These are phyloP conservation scores for Ophiosphaerella herpotricha DNA, from an alignment of 2,329 filamentous ascomycete species.

Conservation along the genomic window DNA sequence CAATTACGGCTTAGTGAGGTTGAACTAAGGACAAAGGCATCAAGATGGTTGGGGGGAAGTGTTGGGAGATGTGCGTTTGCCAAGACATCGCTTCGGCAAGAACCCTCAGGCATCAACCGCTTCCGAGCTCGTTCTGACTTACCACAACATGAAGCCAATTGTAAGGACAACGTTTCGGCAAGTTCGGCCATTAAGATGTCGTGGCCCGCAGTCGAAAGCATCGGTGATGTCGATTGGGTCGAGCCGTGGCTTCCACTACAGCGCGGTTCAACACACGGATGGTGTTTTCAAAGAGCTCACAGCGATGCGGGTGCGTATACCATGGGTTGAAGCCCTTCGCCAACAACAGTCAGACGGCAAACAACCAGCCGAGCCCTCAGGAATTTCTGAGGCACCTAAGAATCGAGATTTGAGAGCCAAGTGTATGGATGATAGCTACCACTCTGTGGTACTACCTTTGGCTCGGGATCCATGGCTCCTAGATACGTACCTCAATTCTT, in stretches of 20 bases:
- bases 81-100: conserved; percentile 26
- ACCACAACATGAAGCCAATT: conserved; percentile 26
- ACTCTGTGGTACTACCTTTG: conserved; percentile 70
- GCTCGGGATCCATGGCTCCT: conserved; percentile 76
- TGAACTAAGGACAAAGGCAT: conserved; percentile 4
- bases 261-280: conserved; percentile 50
- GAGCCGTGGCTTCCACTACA: conserved; percentile 31
- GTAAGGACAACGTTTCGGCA: conserved; percentile 25
- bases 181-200: conserved; percentile 10
- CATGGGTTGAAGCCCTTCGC: conserved; percentile 69
- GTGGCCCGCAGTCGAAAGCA: conserved; percentile 1
- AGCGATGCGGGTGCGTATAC: conserved; percentile 57
- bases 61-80: conserved; percentile 6
- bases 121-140: conserved; percentile 2
- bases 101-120: conserved; percentile 3
- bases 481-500: conserved; percentile 77
- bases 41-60: conserved; percentile 1
- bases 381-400: conserved; percentile 41
- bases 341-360: conserved; percentile 52
- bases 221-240: not conserved
- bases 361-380: conserved; percentile 35
- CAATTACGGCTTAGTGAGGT: conserved; percentile 5
- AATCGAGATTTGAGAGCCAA: conserved; percentile 66
- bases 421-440: conserved; percentile 73
- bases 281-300: conserved; percentile 64